Base-by-base conservation (phyloP, 2,329 filamentous ascomycete species). In the Sporothrix brunneoviolacea region DNA sequence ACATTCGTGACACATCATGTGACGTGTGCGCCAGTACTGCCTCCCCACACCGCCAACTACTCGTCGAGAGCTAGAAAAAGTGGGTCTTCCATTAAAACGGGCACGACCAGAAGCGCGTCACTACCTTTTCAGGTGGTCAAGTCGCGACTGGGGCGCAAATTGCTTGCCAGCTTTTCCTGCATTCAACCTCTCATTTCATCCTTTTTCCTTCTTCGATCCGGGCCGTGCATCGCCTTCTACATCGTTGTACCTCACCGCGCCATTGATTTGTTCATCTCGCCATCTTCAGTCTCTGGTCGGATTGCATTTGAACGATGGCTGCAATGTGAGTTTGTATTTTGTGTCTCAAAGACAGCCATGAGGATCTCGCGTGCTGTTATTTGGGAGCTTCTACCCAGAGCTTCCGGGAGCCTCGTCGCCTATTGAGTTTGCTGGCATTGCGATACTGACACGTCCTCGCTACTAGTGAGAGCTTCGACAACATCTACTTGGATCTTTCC, bases 401-500 rank as follows among this genome's bases (percentile, higher is more conserved):
- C n/a, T n/a, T n/a, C n/a, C n/a, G n/a, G n/a, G n/a, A n/a, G n/a
- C n/a, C n/a, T n/a, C n/a, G n/a, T n/a, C n/a, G n/a, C n/a, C n/a
- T n/a, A n/a, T n/a, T n/a, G n/a, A n/a, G n/a, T n/a, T n/a, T n/a
- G n/a, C n/a, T n/a, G n/a, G n/a, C n/a, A n/a, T n/a, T n/a, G n/a
- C n/a, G 6, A 28, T 28, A 10, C 24, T 28, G 10, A 28, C 24
- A 5, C 24, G 6, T 10, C 24, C 24, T 28, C 10, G 24, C 38
- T 28, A 8, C 53, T 54, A 84, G 80, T 60, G 93, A 98, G 81
- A 93, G 86, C 65, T 98, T 98, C 71, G 91, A 97, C 66, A 90
- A 89, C 70, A 95, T 97, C 72, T 91, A 93, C 70, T 82, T 98
- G 61, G 91, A 98, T 68, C 80, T 98, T 54, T 96, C 91, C 61